A percentile compares a stretch with the other conserved stretches of the same genome.
These are phyloP conservation scores for Adansonia rubrostipa DNA, from an alignment of 441 rosid species.

Conservation along the genomic window DNA sequence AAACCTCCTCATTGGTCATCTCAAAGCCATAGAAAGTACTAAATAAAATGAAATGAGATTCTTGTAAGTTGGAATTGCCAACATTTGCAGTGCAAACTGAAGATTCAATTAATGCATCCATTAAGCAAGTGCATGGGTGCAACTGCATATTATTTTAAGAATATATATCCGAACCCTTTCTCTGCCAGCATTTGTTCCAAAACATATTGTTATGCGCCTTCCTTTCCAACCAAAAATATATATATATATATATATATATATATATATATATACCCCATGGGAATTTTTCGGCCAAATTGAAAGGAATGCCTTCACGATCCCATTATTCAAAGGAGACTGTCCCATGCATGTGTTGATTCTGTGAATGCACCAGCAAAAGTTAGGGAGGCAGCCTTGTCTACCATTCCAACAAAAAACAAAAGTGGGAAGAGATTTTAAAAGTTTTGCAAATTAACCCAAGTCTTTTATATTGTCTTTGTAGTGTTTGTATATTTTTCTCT, in stretches of 20 bases:
- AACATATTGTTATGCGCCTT: neutral
- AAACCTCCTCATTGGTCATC: too few species aligned
- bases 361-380: neutral
- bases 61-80: neutral
- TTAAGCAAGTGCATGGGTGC: neutral
- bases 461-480: constrained; percentile 18
- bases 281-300: neutral
- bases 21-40: too few species aligned
- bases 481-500: neutral
- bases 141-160: neutral
- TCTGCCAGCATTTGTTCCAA: neutral
- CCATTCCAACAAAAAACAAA: neutral
- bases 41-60: neutral
- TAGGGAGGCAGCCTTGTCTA: neutral
- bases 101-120: neutral
- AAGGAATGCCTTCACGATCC: neutral
- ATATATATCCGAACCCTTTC: neutral
- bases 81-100: neutral
- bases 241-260: too few species aligned
- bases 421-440: neutral
- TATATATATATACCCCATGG: neutral
- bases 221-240: neutral
- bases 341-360: neutral
- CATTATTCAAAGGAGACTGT: neutral
- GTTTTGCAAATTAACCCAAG: neutral